A percentile compares a stretch with the other conserved stretches of the same genome.
phyloP scores from a whole-genome alignment of 192 early-diverging fungal species.

The Coemansia sp. region DNA sequence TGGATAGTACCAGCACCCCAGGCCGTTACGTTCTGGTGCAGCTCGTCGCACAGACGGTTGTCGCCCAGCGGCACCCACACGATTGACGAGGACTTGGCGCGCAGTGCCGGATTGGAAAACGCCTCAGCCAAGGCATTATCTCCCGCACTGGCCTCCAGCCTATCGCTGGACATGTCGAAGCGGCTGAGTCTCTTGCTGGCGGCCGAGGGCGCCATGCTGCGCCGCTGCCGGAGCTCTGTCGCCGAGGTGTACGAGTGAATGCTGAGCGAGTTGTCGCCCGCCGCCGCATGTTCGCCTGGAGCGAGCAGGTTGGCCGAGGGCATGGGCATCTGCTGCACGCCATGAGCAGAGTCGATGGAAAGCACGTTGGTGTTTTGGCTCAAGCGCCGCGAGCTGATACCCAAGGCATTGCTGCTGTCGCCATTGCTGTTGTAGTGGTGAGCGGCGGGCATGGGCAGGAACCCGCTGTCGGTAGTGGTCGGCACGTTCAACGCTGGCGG shows the following conservation, averaged over 20 bases:
- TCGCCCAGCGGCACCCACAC: constrained; percentile 49
- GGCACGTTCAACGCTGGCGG: not conserved
- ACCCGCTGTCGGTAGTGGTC: not conserved
- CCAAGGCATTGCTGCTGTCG: not conserved
- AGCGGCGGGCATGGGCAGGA: constrained; percentile 25
- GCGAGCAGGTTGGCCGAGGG: not conserved
- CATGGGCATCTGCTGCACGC: constrained; percentile 4
- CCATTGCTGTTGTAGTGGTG: constrained; percentile 31
- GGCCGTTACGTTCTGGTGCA: constrained; percentile 19
- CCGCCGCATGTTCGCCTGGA: not conserved
- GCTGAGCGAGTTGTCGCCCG: constrained; percentile 11
- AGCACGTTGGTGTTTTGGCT: constrained; percentile 41
- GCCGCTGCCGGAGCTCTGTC: constrained; percentile 45
- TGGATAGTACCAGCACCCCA: constrained; percentile 29
- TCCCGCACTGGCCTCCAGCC: constrained; percentile 14
- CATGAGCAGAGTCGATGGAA: constrained; percentile 23
- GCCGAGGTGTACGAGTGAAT: constrained; percentile 41
- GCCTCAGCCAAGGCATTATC: constrained; percentile 30
- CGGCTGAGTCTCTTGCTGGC: not conserved
- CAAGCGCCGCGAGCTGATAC: constrained; percentile 1
- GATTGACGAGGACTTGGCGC: constrained; percentile 29
- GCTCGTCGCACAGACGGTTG: constrained; percentile 28
- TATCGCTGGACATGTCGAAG: not conserved
- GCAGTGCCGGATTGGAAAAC: constrained; percentile 27
- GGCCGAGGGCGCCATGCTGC: not conserved